These are phyloP conservation scores for Craterostigma plantagineum DNA, from an alignment of 257 asterid species.

Conservation along the genomic window DNA sequence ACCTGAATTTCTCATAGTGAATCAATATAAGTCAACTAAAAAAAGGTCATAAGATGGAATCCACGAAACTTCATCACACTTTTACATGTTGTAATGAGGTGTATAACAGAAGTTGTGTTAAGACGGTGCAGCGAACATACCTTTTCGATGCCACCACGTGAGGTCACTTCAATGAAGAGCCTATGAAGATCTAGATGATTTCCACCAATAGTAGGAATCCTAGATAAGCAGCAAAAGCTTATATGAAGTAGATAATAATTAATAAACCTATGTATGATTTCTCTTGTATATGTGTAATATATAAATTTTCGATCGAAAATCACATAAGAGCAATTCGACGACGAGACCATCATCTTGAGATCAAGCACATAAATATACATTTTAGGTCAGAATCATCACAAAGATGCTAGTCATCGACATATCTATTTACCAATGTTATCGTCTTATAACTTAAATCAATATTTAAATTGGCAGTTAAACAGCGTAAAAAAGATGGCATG, in stretches of 20 bases:
- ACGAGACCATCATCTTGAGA: too few species aligned
- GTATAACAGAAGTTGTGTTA: not conserved
- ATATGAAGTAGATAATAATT: not conserved
- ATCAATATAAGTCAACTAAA: too few species aligned
- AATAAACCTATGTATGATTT: slow-evolving; percentile 1
- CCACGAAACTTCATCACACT: not conserved
- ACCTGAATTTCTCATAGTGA: too few species aligned
- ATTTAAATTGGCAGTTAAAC: too few species aligned
- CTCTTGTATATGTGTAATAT: slow-evolving; percentile 4
- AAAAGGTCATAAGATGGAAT: too few species aligned
- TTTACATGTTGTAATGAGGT: not conserved
- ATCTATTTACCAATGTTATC: too few species aligned
- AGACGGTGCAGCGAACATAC: slow-evolving; percentile 20
- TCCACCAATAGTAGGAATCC: slow-evolving; percentile 79
- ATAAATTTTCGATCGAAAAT: not conserved
- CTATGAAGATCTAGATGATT: slow-evolving; percentile 55
- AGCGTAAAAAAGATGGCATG: too few species aligned
- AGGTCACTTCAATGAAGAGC: slow-evolving; percentile 77
- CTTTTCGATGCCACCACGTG: slow-evolving; percentile 91
- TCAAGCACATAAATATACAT: too few species aligned
- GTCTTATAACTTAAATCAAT: too few species aligned
- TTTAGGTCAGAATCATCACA: too few species aligned
- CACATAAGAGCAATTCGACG: too few species aligned
- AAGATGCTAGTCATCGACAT: too few species aligned
- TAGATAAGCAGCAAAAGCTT: slow-evolving; percentile 10